A percentile compares a stretch with the other conserved stretches of the same genome.
These are phyloP conservation scores for Vitis hybrid DNA, from an alignment of 177 flowering plant genomes.

Conservation along the genomic window DNA sequence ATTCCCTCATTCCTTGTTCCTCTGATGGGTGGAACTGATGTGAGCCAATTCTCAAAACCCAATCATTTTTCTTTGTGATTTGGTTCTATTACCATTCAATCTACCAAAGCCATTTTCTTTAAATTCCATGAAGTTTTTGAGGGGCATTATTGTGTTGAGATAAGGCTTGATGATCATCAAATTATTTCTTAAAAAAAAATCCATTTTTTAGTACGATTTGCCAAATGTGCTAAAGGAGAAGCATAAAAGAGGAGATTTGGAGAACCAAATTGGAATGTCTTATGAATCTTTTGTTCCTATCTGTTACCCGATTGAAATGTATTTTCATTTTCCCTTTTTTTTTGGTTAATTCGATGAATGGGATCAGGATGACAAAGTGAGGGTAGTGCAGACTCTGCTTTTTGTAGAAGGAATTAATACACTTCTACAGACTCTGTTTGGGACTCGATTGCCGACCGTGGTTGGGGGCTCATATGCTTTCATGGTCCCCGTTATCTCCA, in stretches of 20 bases:
- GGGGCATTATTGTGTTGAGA: neutral
- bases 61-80: neutral
- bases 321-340: neutral
- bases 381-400: slow-evolving; percentile 89
- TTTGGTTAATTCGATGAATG: slow-evolving; percentile 7
- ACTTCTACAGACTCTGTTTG: slow-evolving; percentile 86
- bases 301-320: too few relatives aligned
- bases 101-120: neutral
- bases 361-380: slow-evolving; percentile 82
- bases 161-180: neutral
- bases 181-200: neutral
- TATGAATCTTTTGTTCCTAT: neutral
- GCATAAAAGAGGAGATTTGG: neutral
- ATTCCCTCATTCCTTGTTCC: slow-evolving; percentile 92
- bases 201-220: neutral
- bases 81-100: too few relatives aligned
- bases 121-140: neutral
- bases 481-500: slow-evolving; percentile 93
- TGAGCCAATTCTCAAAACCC: slow-evolving; percentile 31
- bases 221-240: neutral
- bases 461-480: slow-evolving; percentile 95
- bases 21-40: slow-evolving; percentile 87
- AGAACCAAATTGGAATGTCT: neutral
- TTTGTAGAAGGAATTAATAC: slow-evolving; percentile 94
- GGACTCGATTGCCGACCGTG: slow-evolving; percentile 93